Evolutionary conservation across 116 monocot species (phyloP), one percentile per base, ranked within the genome.

Genomic region (Iris pallida): DNA sequence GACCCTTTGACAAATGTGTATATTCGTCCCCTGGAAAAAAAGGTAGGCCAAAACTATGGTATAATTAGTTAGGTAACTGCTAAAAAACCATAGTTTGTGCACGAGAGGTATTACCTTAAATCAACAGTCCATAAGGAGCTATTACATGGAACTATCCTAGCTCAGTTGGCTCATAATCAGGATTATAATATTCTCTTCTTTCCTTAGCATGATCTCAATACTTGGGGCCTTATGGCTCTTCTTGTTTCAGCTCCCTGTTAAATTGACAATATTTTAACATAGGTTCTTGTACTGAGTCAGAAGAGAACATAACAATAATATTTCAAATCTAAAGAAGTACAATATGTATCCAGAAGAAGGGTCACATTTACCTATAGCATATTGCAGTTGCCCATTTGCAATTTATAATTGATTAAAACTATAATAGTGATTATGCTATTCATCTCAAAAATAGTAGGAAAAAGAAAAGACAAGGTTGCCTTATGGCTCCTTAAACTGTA

Each of bases 171-270:
- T 93, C n/a, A n/a, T n/a, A n/a, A 79, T 99, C 93, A 73, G 90
- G 98, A 58, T 99, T 99, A 75, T 86, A 90, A 73, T 99, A 90
- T 81, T 99, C 99, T 79, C 99, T 79, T 2, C 99, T 80, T 69
- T 99, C 99, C 72, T 99, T 99, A 46, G 99, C 99, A 66, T 93
- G 90, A 67, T 99, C 99, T 46, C 99, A 79, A 73, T 99, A 99
- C 68, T 80, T 99, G 5, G 99, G 99, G 57, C 30, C 0, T 68
- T 99, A 93, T 65, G 84, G 84, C 74, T 84, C 93, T 74, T 90
- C 90, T 54, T 55, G 81, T 58, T 99, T 99, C 76, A 93, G 88
- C 71, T 99, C 67, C 82, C 90, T 99, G 59, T 73, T 65, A 19
- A 75, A 61, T 19, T 61, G 47, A 67, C 47, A 54, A 16, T 16